These are phyloP conservation scores for Morella rubra DNA, from an alignment of 306 rosid species.

Conservation along the genomic window DNA sequence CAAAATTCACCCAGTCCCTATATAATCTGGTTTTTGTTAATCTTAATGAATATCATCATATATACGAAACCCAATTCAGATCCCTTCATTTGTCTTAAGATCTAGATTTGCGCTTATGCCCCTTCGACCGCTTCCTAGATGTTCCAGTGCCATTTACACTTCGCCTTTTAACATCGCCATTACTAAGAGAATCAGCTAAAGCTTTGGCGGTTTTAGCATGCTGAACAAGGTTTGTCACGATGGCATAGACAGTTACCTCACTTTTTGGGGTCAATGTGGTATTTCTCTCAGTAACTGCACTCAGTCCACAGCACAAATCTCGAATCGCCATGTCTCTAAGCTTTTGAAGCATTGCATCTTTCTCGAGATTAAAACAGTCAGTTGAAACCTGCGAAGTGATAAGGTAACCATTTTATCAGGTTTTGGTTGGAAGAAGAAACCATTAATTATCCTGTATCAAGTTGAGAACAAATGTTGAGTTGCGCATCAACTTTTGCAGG, in stretches of 20 bases:
- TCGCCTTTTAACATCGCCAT: constrained; percentile 53
- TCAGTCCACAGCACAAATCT: constrained; percentile 74
- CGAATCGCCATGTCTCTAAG: constrained; percentile 61
- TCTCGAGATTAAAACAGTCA: constrained; percentile 58
- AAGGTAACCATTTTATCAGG: not conserved
- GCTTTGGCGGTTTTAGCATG: constrained; percentile 44
- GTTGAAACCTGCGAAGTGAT: constrained; percentile 52
- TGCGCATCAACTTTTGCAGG: too few species aligned
- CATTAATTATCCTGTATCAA: not conserved
- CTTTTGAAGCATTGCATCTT: constrained; percentile 63
- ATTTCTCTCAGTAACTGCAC: constrained; percentile 64
- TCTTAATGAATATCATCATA: constrained; percentile 30
- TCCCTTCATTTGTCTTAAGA: constrained; percentile 35
- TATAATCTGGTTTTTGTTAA: constrained; percentile 20
- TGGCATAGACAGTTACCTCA: constrained; percentile 60
- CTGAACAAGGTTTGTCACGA: constrained; percentile 68
- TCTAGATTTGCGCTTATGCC: constrained; percentile 51
- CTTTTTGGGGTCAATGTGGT: constrained; percentile 50
- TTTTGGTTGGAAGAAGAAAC: constrained; percentile 4
- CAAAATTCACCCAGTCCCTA: constrained; percentile 90
- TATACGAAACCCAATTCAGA: constrained; percentile 42
- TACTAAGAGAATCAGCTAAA: constrained; percentile 45
- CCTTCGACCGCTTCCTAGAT: constrained; percentile 75
- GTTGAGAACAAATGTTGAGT: not conserved
- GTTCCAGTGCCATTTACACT: constrained; percentile 49